Percentiles rank a stretch among this genome's conserved stretches.
Conservation (phyloP, 2,329 filamentous ascomycete genomes). For the Fusarium proliferatum region DNA sequence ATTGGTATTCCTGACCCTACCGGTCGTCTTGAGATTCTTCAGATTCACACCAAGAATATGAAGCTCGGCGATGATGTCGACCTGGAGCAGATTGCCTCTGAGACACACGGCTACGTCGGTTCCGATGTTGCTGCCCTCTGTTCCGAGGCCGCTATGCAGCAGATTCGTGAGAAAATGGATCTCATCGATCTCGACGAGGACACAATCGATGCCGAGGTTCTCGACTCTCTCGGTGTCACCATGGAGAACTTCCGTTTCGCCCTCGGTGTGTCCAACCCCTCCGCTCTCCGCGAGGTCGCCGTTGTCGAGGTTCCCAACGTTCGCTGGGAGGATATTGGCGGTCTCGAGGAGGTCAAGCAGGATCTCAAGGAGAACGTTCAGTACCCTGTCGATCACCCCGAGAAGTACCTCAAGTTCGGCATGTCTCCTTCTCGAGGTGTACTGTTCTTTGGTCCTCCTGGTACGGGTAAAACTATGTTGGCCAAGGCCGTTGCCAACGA, state of each 20-base stretch:
- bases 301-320: constrained; percentile 99
- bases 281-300: constrained; percentile 96
- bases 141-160: constrained; percentile 99
- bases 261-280: constrained; percentile 97
- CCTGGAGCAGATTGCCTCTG: constrained; percentile 93
- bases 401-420: constrained; percentile 99
- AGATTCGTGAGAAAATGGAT: constrained; percentile 99
- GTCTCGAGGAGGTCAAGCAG: constrained; percentile 97
- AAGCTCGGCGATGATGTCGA: constrained; percentile 98
- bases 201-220: constrained; percentile 97
- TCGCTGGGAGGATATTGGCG: constrained; percentile 99
- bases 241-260: constrained; percentile 99
- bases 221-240: constrained; percentile 97
- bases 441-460: constrained; percentile 97
- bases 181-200: constrained; percentile 99
- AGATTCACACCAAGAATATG: constrained; percentile 99
- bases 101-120: constrained; percentile 99
- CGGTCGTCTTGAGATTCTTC: constrained; percentile 97
- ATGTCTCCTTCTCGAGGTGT: constrained; percentile 98
- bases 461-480: constrained; percentile 99
- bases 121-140: constrained; percentile 98
- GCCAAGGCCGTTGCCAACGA: constrained; percentile 99
- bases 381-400: constrained; percentile 98
- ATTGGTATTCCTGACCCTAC: constrained; percentile 98
- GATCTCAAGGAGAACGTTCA: constrained; percentile 99